Evolutionary conservation across 768 basidiomycete species (phyloP).

Genomic region (Podaxis sp.): DNA sequence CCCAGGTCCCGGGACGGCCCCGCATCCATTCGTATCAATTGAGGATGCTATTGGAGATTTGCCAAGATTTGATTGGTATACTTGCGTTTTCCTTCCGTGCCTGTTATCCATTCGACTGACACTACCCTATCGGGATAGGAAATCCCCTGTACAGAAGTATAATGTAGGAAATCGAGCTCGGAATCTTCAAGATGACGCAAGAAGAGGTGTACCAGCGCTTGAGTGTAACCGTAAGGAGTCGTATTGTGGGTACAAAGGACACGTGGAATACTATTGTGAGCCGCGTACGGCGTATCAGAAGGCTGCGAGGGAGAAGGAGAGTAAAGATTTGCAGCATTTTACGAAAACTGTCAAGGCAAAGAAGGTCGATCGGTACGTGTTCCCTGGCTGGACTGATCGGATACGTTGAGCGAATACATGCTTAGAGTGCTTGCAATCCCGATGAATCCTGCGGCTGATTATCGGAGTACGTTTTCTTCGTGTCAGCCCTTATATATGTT

Average conservation of each 20-base stretch:
- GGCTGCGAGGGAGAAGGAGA: slow-evolving; percentile 42
- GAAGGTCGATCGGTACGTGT: slow-evolving; percentile 61
- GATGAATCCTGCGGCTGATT: slow-evolving; percentile 58
- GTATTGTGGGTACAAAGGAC: slow-evolving; percentile 37
- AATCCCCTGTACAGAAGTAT: slow-evolving; percentile 32
- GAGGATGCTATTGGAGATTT: slow-evolving; percentile 77
- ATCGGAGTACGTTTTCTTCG: slow-evolving; percentile 44
- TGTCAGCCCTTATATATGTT: not conserved
- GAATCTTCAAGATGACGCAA: slow-evolving; percentile 22
- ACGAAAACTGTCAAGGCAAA: slow-evolving; percentile 51
- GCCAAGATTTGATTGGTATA: slow-evolving; percentile 72
- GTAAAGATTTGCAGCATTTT: slow-evolving; percentile 64
- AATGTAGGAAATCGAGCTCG: slow-evolving; percentile 14
- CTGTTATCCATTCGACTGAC: not conserved
- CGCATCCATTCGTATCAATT: slow-evolving; percentile 58
- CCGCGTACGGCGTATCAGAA: slow-evolving; percentile 47
- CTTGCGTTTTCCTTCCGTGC: not conserved
- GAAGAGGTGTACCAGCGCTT: slow-evolving; percentile 33
- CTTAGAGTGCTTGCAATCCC: slow-evolving; percentile 63
- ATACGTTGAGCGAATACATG: not conserved
- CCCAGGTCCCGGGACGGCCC: slow-evolving; percentile 48
- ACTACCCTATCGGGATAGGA: slow-evolving; percentile 25
- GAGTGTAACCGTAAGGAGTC: slow-evolving; percentile 30
- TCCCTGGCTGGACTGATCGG: not conserved
- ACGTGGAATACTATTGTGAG: slow-evolving; percentile 30